These are phyloP conservation scores for Reutealis trisperma DNA, from an alignment of 345 rosid genomes.

Conservation along the genomic window DNA sequence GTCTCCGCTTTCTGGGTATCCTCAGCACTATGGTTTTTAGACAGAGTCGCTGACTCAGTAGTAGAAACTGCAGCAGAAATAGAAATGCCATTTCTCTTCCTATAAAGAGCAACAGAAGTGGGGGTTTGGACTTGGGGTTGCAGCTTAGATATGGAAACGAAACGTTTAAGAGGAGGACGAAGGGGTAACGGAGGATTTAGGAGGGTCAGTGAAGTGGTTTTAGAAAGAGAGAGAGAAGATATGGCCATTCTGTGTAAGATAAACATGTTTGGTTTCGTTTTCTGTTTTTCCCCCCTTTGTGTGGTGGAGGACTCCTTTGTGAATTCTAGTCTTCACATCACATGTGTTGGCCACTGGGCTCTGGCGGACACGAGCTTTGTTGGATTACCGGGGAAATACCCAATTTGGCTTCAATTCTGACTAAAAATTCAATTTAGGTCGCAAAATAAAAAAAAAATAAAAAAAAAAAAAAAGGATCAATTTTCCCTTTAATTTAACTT, in stretches of 20 bases:
- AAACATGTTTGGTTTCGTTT: slow-evolving; percentile 8
- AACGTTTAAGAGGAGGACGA: slow-evolving; percentile 42
- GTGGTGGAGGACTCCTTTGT: slow-evolving; percentile 15
- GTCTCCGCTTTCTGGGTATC: slow-evolving; percentile 32
- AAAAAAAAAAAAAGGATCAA: too few relatives aligned
- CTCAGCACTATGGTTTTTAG: slow-evolving; percentile 21
- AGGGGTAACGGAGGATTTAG: slow-evolving; percentile 6
- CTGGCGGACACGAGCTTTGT: too few relatives aligned
- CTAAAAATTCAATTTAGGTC: too few relatives aligned
- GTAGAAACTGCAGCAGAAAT: slow-evolving; percentile 53
- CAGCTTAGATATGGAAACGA: slow-evolving; percentile 35
- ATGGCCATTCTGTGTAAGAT: slow-evolving; percentile 43
- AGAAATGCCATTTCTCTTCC: slow-evolving; percentile 32
- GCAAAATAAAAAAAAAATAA: too few relatives aligned
- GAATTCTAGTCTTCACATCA: too few relatives aligned
- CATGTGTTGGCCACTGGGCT: too few relatives aligned
- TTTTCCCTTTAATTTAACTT: too few relatives aligned
- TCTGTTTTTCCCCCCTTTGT: neutral
- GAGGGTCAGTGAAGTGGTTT: slow-evolving; percentile 33
- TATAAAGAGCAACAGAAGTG: slow-evolving; percentile 17
- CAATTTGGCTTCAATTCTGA: too few relatives aligned
- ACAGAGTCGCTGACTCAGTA: slow-evolving; percentile 36
- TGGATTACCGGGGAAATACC: too few relatives aligned
- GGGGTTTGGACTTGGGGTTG: slow-evolving; percentile 2
- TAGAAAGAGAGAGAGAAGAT: slow-evolving; percentile 42